Conservation (phyloP, 1,139 yeast genomes). For the Casaregolazyma lundiana region DNA sequence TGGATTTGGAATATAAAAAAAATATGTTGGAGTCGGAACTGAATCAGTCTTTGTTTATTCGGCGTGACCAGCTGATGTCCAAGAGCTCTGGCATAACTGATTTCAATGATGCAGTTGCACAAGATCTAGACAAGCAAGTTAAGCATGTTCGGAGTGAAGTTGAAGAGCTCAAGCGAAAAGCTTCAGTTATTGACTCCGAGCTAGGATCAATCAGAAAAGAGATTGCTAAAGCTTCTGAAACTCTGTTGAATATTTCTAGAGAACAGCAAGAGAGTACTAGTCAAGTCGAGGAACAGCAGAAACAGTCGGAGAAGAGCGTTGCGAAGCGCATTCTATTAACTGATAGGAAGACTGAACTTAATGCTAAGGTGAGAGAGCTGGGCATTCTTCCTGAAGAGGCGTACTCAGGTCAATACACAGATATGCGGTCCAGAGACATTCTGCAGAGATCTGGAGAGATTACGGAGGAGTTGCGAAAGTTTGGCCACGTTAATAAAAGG, state of each 20-base stretch:
- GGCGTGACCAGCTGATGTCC: slow-evolving; percentile 32
- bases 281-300: slow-evolving; percentile 54
- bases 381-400: slow-evolving; percentile 90
- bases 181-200: slow-evolving; percentile 2
- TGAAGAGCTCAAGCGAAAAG: slow-evolving; percentile 32
- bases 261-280: slow-evolving; percentile 24
- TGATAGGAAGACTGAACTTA: slow-evolving; percentile 66
- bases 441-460: slow-evolving; percentile 52
- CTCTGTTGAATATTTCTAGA: slow-evolving; percentile 19
- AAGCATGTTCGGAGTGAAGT: slow-evolving; percentile 21
- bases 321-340: slow-evolving; percentile 59
- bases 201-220: slow-evolving; percentile 3
- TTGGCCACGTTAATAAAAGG: slow-evolving; percentile 79
- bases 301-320: slow-evolving; percentile 59
- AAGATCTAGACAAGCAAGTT: slow-evolving; percentile 4
- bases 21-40: slow-evolving; percentile 55
- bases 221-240: slow-evolving; percentile 5
- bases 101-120: slow-evolving; percentile 8
- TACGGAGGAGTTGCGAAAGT: slow-evolving; percentile 56
- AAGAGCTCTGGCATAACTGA: slow-evolving; percentile 7
- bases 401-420: slow-evolving; percentile 44
- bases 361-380: slow-evolving; percentile 69
- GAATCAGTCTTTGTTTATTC: slow-evolving; percentile 48
- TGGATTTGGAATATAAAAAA: slow-evolving; percentile 49
- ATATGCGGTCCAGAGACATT: slow-evolving; percentile 47